Evolutionary conservation across 768 basidiomycete species (phyloP).

Genomic region (Panellus pusillus): DNA sequence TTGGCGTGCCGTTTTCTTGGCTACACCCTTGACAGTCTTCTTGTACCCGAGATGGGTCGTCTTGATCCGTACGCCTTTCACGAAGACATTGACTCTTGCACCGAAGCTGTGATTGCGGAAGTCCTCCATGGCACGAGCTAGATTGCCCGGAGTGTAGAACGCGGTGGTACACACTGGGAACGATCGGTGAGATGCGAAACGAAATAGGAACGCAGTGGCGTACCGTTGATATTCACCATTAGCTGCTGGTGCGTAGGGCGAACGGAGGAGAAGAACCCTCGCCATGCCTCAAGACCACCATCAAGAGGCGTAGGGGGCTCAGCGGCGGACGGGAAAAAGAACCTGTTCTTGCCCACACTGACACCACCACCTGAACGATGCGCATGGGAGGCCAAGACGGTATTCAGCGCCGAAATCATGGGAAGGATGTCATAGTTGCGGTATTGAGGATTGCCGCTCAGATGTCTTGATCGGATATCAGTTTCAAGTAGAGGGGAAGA

Average conservation of each 20-base stretch:
- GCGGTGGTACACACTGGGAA: slow-evolving; percentile 55
- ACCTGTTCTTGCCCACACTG: slow-evolving; percentile 66
- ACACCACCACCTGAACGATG: slow-evolving; percentile 52
- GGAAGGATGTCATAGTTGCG: slow-evolving; percentile 59
- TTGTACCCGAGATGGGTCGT: slow-evolving; percentile 72
- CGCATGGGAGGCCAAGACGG: slow-evolving; percentile 59
- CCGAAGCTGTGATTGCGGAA: slow-evolving; percentile 59
- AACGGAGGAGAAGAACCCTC: slow-evolving; percentile 62
- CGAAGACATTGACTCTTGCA: slow-evolving; percentile 61
- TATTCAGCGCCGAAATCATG: slow-evolving; percentile 61
- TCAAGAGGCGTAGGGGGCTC: slow-evolving; percentile 55
- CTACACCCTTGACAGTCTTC: slow-evolving; percentile 66
- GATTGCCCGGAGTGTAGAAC: slow-evolving; percentile 61
- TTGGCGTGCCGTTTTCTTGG: slow-evolving; percentile 45
- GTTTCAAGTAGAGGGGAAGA: slow-evolving; percentile 32
- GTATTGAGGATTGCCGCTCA: slow-evolving; percentile 54
- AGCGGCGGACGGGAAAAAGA: slow-evolving; percentile 53
- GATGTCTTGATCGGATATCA: slow-evolving; percentile 41
- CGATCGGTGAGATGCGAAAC: neutral
- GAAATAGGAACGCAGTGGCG: slow-evolving; percentile 41
- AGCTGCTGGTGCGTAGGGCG: slow-evolving; percentile 55
- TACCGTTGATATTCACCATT: slow-evolving; percentile 66
- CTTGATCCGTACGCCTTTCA: slow-evolving; percentile 62
- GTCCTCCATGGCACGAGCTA: slow-evolving; percentile 58
- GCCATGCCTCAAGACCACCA: slow-evolving; percentile 54